phyloP scores from a whole-genome alignment of 1,284 basidiomycete genomes.

The Jaminaea rosea region DNA sequence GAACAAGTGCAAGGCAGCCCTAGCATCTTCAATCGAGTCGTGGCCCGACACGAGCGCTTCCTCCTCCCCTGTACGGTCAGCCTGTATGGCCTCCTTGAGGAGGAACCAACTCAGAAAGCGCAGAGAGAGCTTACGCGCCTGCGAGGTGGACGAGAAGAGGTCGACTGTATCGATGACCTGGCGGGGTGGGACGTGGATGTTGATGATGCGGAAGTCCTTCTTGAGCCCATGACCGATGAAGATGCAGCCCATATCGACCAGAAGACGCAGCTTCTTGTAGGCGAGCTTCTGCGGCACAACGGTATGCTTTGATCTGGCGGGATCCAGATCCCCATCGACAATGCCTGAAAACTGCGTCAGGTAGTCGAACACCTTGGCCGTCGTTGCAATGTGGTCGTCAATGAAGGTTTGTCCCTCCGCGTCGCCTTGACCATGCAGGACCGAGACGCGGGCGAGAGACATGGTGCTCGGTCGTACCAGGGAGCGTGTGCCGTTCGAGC shows the following conservation, averaged over 20 bases:
- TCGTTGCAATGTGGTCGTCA: conserved; percentile 94
- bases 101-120: conserved; percentile 90
- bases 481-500: conserved; percentile 87
- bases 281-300: conserved; percentile 89
- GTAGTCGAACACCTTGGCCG: conserved; percentile 88
- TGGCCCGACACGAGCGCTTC: conserved; percentile 53
- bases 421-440: conserved; percentile 72
- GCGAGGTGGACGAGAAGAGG: conserved; percentile 71
- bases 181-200: conserved; percentile 86
- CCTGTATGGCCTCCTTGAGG: conserved; percentile 81
- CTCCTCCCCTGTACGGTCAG: conserved; percentile 26
- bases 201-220: conserved; percentile 99
- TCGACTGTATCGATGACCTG: conserved; percentile 97
- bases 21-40: conserved; percentile 86
- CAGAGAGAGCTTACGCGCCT: conserved; percentile 80
- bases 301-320: conserved; percentile 70
- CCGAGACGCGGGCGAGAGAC: conserved; percentile 87
- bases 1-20: conserved; percentile 76
- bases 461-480: conserved; percentile 82
- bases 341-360: conserved; percentile 95
- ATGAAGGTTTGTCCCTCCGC: conserved; percentile 82
- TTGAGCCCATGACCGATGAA: conserved; percentile 97
- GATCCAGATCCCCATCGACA: conserved; percentile 82
- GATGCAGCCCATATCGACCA: conserved; percentile 89
- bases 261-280: conserved; percentile 90